Base-by-base conservation (phyloP, 2,329 filamentous ascomycete genomes). In the Zasmidium cellare region DNA sequence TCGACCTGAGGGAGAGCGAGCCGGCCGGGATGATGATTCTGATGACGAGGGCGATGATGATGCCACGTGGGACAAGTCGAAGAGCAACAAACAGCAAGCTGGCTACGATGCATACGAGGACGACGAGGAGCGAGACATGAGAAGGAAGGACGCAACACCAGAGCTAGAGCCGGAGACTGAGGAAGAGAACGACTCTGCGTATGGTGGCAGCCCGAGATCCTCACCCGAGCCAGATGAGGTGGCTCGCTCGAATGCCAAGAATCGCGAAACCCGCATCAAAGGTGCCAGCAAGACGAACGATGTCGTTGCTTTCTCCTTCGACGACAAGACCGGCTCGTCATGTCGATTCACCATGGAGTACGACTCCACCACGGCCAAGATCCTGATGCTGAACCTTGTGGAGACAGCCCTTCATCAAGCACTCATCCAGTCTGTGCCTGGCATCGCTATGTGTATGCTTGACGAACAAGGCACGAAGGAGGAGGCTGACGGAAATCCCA, bases 21-120 rank as follows among this genome's bases (percentile, higher is more conserved):
- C 83, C 62, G 79, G 76, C 18, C 80, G 80, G 22, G 91, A 87
- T 46, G 92, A 94, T 54, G 90, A 96, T 70, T 91, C 84, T 58
- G 83, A 84, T 55, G 83, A 81, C 60, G 79, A 84, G 53, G 79
- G 79, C 19, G 78, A 80, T 14, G 77, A 74, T 55, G 79, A 81
- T 63, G 78, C 84, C 51, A 92, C 86, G 3, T 85, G 83, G 62
- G 85, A 85, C 66, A 96, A 91, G 76, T 83, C 87, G 69, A 85
- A 84, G 67, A 85, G 86, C 47, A 94, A 96, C 72, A 87, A 90
- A 44, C 80, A 83, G 53, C 90, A 96, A 74, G 90, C 88, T 25
- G 87, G 93, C 2, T 94, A 91, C 14, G 97, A 97, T 66, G 93
- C 91, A 41, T 90, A 88, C 31, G 96, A 96, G 48, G 94, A 97